Evolutionary conservation across 1,284 basidiomycete species (phyloP).

Genomic region (Ganoderma sinense): DNA sequence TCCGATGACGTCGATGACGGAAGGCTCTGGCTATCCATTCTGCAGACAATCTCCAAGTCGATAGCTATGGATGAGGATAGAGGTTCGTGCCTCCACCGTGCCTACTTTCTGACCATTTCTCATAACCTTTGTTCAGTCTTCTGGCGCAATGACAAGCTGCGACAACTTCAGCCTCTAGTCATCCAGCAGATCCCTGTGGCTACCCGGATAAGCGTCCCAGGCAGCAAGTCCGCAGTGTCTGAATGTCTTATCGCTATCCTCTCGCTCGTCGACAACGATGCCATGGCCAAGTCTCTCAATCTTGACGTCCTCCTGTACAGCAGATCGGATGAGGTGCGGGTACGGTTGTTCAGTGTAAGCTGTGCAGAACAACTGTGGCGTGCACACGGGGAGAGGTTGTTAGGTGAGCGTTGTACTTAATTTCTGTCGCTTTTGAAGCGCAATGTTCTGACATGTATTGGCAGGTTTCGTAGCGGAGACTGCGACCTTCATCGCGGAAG

Average conservation of each 20-base stretch:
- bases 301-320: conserved; percentile 88
- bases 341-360: conserved; percentile 75
- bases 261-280: conserved; percentile 63
- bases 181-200: conserved; percentile 73
- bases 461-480: conserved; percentile 79
- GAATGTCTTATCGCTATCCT: conserved; percentile 63
- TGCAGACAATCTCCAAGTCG: conserved; percentile 74
- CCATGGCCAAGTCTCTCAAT: conserved; percentile 84
- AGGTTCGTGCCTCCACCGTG: conserved; percentile 53
- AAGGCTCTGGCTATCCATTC: conserved; percentile 70
- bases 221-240: conserved; percentile 51
- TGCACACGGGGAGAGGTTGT: conserved; percentile 73
- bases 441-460: not conserved
- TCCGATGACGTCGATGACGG: conserved; percentile 42
- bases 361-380: conserved; percentile 84
- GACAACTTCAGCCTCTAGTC: conserved; percentile 65
- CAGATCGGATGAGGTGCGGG: conserved; percentile 76
- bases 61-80: conserved; percentile 81
- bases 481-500: conserved; percentile 84
- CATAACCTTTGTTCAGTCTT: conserved; percentile 58
- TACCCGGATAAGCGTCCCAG: conserved; percentile 43
- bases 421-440: not conserved
- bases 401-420: conserved; percentile 56
- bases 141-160: conserved; percentile 87
- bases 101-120: not conserved